Conservation (phyloP, 2,329 filamentous ascomycete genomes). For the Venturia asperata region DNA sequence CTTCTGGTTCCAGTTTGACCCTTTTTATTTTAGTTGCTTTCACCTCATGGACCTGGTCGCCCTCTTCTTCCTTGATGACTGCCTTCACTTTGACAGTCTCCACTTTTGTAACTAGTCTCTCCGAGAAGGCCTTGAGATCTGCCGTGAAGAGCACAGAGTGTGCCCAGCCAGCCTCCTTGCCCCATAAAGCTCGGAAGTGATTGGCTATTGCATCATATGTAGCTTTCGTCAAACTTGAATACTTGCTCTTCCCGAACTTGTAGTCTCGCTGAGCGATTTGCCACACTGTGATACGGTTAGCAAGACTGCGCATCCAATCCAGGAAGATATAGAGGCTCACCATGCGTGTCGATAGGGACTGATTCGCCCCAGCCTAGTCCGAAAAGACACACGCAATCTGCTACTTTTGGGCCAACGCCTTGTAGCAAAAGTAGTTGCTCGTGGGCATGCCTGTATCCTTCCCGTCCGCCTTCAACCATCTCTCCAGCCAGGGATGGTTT, state of each 20-base stretch:
- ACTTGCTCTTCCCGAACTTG: conserved; percentile 74
- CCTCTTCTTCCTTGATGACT: conserved; percentile 23
- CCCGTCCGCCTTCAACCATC: conserved; percentile 45
- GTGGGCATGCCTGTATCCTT: conserved; percentile 73
- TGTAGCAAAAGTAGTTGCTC: conserved; percentile 69
- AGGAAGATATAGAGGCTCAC: conserved; percentile 29
- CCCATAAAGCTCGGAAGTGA: conserved; percentile 85
- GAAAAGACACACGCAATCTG: conserved; percentile 95
- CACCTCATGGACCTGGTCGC: conserved; percentile 14
- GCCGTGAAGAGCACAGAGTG: conserved; percentile 96
- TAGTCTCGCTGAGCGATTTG: conserved; percentile 97
- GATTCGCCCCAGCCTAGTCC: conserved; percentile 92
- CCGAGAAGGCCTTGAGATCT: conserved; percentile 77
- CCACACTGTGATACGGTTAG: conserved; percentile 57
- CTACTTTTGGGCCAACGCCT: conserved; percentile 92
- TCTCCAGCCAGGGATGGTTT: conserved; percentile 40
- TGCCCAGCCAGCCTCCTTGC: conserved; percentile 90
- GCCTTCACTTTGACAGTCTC: conserved; percentile 31
- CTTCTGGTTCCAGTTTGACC: conserved; percentile 37
- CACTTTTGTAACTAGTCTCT: conserved; percentile 47
- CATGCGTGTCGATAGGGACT: conserved; percentile 92
- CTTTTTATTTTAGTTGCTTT: conserved; percentile 28
- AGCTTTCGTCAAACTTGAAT: conserved; percentile 77
- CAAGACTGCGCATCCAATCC: background rate
- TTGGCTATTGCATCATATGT: conserved; percentile 88